phyloP scores from a whole-genome alignment of 2,329 filamentous ascomycete species.

The Penicillium decumbens region DNA sequence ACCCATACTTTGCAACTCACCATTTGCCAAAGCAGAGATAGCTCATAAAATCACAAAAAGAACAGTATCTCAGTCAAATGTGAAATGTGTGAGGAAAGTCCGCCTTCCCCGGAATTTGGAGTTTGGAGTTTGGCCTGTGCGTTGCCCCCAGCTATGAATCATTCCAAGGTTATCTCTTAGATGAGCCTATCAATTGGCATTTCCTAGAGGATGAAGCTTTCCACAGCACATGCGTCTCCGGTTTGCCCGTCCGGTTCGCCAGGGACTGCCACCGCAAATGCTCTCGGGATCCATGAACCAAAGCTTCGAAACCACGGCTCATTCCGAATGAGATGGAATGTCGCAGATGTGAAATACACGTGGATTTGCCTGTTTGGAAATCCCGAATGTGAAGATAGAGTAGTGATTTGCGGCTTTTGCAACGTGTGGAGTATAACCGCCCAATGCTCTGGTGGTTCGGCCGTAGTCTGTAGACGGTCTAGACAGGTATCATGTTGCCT shows the following conservation, averaged over 20 bases:
- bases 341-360: neutral
- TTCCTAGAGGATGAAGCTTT: conserved; percentile 2
- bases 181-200: conserved; percentile 10
- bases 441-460: neutral
- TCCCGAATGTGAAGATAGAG: too few species aligned
- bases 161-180: neutral
- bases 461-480: conserved; percentile 3
- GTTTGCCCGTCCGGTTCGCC: conserved; percentile 23
- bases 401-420: neutral
- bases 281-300: conserved; percentile 7
- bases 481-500: conserved; percentile 3
- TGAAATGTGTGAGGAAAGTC: neutral
- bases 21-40: neutral
- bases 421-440: too few species aligned
- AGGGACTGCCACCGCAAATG: conserved; percentile 15
- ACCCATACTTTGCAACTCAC: neutral
- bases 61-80: neutral
- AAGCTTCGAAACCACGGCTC: conserved; percentile 8
- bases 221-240: conserved; percentile 6
- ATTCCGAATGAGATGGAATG: too few species aligned
- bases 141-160: conserved; percentile 8
- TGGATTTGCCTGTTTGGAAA: neutral
- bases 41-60: neutral
- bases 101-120: conserved; percentile 11
- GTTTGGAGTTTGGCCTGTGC: neutral